Evolutionary conservation across 2,329 filamentous ascomycete genomes (phyloP), one percentile per base, ranked within the genome.

Genomic region (Alternaria longipes): DNA sequence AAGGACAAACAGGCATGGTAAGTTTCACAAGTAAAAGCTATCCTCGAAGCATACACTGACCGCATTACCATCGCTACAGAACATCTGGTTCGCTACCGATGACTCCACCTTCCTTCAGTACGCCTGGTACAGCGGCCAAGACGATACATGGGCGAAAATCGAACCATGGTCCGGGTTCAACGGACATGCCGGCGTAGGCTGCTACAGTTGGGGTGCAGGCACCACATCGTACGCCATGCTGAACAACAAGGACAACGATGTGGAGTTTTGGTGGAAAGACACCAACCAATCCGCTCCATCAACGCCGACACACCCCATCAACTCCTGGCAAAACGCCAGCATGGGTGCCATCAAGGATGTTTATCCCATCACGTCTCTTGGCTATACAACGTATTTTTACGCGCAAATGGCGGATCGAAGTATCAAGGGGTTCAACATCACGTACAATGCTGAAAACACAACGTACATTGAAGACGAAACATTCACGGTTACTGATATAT

Each of bases 231-330:
- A 83, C 61, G 75, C 79, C 18, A 82, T 83, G 79, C 73, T 83
- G 57, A 76, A 80, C 14, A 80, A 81, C 57, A 56, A 72, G 12
- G 36, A 78, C 5, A 78, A 81, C 60, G 70, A 73, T 4, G 73
- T 80, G 2, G 78, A 82, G 50, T 73, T 83, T 32, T 81, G 74
- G 65, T 83, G 81, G 81, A 81, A 79, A 64, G 81, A 83, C 56
- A 79, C 78, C 2, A 78, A 82, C 59, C 73, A 67, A 6, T 80
- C 68, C 5, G 51, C 69, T 3, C 62, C 63, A 1, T 69, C 71
- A 4, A 75, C 70, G 1, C 64, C 70, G 5, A 36, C 56, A 0
- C 81, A 82, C 50, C 80, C 79, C 0, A 78, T 81, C 65, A 82
- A 82, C 38, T 60, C 67, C 3, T 82, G 80, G 79, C 52, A 59